Base-by-base conservation (phyloP, 345 rosid genomes). In the Hypericum androsaemum region DNA sequence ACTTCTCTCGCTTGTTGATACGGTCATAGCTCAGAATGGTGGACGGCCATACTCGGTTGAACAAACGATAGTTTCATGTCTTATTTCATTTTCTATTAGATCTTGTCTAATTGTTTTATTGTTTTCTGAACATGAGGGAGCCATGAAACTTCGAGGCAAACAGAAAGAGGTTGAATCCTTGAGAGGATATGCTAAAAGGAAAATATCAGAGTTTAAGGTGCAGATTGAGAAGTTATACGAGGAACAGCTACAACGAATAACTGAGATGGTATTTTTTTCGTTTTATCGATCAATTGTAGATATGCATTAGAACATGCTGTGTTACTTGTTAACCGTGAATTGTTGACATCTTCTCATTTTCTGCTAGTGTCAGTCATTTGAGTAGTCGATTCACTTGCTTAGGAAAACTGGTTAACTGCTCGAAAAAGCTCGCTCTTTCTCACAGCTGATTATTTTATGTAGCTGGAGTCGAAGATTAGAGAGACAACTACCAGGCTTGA, bases 21-120 rank as follows among this genome's bases (percentile, higher is more conserved):
- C 15, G 12, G 75, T 87, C 54, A 66, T 75, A 32, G 57, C 32
- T 8, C 71, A 67, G 50, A 92, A 87, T 65, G 77, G 71, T 58
- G 98, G 95, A 43, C 77, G 61, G 43, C 96, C 96, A 0, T 92
- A 75, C 58, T 78, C 84, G 13, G 84, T 84, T 62, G 95, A 88
- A 28, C 46, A 41, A 0, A 60, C 41, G 8, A 9, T 12, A 40
- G 2, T 28, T 53, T 15, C 12, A 28, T 13, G 13, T 2, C 15
- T 55, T 12, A 44, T 28, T 17, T 41, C 38, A 5, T 37, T 49
- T 10, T 28, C 7, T 5, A 41, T 4, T 50, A 16, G 10, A 11
- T 7, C 12, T 16, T 50, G 32, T 22, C 36, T 13, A 7, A 8
- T 16, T 22, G 10, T 7, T 56, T 10, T 6, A 15, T 10, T 36